Base-by-base conservation (phyloP, 495 filamentous ascomycete genomes). In the Daldinia decipiens region DNA sequence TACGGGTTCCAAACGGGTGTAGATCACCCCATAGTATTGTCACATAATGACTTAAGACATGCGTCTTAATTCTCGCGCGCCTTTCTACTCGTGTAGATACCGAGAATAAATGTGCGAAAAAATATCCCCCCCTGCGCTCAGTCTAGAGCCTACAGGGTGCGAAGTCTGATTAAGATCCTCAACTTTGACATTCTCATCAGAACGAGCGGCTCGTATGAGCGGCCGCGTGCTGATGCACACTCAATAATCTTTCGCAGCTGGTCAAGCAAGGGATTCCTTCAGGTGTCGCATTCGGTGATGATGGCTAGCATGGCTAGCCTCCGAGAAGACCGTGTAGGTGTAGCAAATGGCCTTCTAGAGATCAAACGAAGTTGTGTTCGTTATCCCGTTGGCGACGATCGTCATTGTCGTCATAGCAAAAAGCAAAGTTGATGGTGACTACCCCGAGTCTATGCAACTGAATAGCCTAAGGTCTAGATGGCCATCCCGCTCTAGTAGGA, bases 401-500 rank as follows among this genome's bases (percentile, higher is more conserved):
- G 19, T 21, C 12, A 21, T 47, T 12, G 43, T 24, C 43, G 43
- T 47, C 9, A 11, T 47, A 47, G 43, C 43, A 24, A 47, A 47
- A 47, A 47, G 43, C 43, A 47, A 47, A 24, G 17, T 21, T 24
- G 21, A 1, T 47, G 9, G 29, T 29, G 26, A 27, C 29, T 36
- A 17, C 12, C 13, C 12, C 8, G 51, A 56, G 36, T 45, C 51
- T 17, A 27, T n/a, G 51, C 5, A 53, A 17, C 26, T 31, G 51
- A 17, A 31, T 53, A 29, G 51, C 24, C 5, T 26, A 53, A 6
- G 15, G 51, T 29, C 34, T 13, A 36, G 29, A 13, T 38, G 19
- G 12, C 4, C 4, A 1, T 39, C 13, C 13, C 31, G 24, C 12
- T 34, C 32, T 59, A 66, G 29, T 75, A 69, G 17, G 57, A 45